Percentiles rank a stretch among this genome's conserved stretches.
Evolutionary conservation across 208 protist species (phyloP).

Genomic region (Trypanosoma brucei): DNA sequence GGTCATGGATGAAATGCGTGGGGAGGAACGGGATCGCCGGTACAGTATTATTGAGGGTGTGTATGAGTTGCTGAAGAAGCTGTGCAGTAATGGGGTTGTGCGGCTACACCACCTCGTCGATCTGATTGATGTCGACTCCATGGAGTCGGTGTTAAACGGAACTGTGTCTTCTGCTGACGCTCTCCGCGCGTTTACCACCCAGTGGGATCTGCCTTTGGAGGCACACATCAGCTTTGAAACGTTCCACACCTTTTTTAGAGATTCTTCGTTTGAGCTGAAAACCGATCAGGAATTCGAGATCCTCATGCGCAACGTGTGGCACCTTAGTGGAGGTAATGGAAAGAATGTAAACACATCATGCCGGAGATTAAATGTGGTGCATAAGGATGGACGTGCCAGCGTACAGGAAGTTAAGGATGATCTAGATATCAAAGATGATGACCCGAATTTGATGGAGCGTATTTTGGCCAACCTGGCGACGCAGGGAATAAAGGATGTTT

Average conservation of each 20-base stretch:
- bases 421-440: slow-evolving; percentile 53
- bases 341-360: slow-evolving; percentile 81
- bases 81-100: slow-evolving; percentile 46
- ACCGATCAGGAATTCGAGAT: slow-evolving; percentile 81
- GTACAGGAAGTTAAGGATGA: slow-evolving; percentile 85
- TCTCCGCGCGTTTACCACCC: slow-evolving; percentile 40
- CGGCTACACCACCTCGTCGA: slow-evolving; percentile 41
- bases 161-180: slow-evolving; percentile 38
- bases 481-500: slow-evolving; percentile 87
- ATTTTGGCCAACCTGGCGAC: slow-evolving; percentile 60
- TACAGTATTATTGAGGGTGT: slow-evolving; percentile 52
- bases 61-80: slow-evolving; percentile 55
- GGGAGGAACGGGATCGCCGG: slow-evolving; percentile 62
- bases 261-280: slow-evolving; percentile 72
- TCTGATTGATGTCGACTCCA: slow-evolving; percentile 60
- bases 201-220: slow-evolving; percentile 51
- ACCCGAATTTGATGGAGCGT: slow-evolving; percentile 37
- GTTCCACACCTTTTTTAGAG: slow-evolving; percentile 72
- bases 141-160: slow-evolving; percentile 40
- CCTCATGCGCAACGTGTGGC: slow-evolving; percentile 84
- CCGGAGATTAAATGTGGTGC: slow-evolving; percentile 74
- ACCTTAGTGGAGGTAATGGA: slow-evolving; percentile 85
- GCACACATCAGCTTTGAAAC: slow-evolving; percentile 43
- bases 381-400: slow-evolving; percentile 75
- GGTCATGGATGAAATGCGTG: slow-evolving; percentile 63